Evolutionary conservation across 116 monocot genomes (phyloP), one percentile per base, ranked within the genome.

Genomic region (Zostera marina): DNA sequence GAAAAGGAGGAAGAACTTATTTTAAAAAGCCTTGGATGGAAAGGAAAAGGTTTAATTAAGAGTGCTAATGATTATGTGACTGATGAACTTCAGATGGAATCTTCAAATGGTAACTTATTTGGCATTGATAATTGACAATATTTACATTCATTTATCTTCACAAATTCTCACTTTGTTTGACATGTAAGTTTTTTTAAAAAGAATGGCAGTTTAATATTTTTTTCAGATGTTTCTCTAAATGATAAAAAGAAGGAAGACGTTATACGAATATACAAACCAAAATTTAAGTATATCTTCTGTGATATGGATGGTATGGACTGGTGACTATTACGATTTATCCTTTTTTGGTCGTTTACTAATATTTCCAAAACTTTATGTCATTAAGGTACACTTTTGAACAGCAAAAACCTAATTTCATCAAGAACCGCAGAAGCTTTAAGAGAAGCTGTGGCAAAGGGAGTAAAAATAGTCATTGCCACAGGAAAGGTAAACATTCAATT

Each of bases 301-400:
- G 86, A 98, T 64, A 86, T 98, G 98, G 98, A 98, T 78, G 98
- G 91, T 90, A 67, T 75, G 72, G 11, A 63, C 10, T 56, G 3
- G 32, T 17, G 47, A 17, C 43, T 24, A 40, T 45, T 14, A 51
- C 8, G 52, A 13, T 4, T 20, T 39, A 6, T 20, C 11, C 14
- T 20, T 56, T 11, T 63, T 41, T 44, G 48, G 42, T 52, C 16
- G 11, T 47, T 59, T 52, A 13, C 17, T 43, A 41, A 12, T 54
- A 20, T 41, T 65, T 41, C 44, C 4, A 49, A 59, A 59, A 16
- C 21, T 9, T 58, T 66, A 20, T 44, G 15, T 66, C 11, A 64
- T 14, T 46, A 66, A 89, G 96, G 96, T 41, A 96, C 89, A 62
- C 82, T 98, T 68, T 66, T 98, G 65, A 90, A 98, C 67, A 90